These are phyloP conservation scores for Syzygium aqueum DNA, from an alignment of 345 rosid genomes.

Conservation along the genomic window DNA sequence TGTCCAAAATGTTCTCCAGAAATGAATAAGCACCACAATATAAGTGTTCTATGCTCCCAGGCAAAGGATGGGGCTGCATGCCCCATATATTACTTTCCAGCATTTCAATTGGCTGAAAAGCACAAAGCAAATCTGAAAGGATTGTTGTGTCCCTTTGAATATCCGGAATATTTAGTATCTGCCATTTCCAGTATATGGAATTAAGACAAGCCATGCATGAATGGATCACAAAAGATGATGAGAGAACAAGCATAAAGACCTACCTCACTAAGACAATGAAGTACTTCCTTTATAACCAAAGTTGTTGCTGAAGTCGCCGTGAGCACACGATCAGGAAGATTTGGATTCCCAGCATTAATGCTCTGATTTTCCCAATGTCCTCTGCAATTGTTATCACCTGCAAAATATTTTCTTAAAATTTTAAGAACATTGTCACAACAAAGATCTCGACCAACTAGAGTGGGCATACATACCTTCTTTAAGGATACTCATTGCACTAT, in stretches of 20 bases:
- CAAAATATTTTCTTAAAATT: constrained; percentile 1
- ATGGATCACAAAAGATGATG: not conserved
- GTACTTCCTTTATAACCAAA: constrained; percentile 52
- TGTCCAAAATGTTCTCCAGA: constrained; percentile 46
- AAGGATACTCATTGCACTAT: constrained; percentile 38
- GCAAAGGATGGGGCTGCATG: constrained; percentile 33
- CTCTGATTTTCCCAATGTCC: constrained; percentile 57
- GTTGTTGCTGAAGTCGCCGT: constrained; percentile 41
- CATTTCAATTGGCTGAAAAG: constrained; percentile 44
- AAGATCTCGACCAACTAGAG: not conserved
- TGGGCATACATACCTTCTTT: constrained; percentile 36
- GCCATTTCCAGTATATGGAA: not conserved
- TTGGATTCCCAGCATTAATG: constrained; percentile 48
- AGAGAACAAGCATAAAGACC: constrained; percentile 2
- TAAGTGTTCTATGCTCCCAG: constrained; percentile 52
- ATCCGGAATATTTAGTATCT: constrained; percentile 10
- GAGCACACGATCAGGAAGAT: constrained; percentile 23
- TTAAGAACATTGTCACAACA: not conserved
- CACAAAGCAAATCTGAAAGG: constrained; percentile 51
- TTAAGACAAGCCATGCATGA: not conserved
- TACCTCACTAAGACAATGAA: constrained; percentile 63
- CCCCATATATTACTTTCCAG: constrained; percentile 25
- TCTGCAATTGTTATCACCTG: constrained; percentile 57
- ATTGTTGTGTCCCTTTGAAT: constrained; percentile 34
- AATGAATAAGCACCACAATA: constrained; percentile 54